A percentile compares a stretch with the other conserved stretches of the same genome.
phyloP scores from a whole-genome alignment of 306 rosid genomes.

The Vigna hirtella region DNA sequence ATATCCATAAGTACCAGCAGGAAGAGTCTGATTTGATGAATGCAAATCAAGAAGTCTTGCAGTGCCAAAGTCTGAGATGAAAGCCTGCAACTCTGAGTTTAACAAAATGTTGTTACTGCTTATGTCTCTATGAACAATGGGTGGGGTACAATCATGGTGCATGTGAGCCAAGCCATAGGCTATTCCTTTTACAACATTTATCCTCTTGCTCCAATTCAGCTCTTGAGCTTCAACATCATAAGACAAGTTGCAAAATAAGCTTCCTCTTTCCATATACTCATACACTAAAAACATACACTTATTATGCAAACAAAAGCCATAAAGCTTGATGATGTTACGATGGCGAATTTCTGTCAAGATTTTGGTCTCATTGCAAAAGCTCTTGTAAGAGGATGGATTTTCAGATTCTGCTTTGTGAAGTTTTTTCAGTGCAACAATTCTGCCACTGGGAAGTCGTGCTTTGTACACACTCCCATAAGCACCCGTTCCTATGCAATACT shows the following conservation, averaged over 20 bases:
- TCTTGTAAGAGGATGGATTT: constrained; percentile 23
- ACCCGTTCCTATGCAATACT: constrained; percentile 42
- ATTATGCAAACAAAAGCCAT: constrained; percentile 36
- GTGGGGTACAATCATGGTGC: constrained; percentile 33
- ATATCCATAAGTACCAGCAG: constrained; percentile 30
- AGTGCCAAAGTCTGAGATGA: constrained; percentile 36
- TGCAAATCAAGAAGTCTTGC: constrained; percentile 33
- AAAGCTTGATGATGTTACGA: constrained; percentile 9
- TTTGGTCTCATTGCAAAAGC: constrained; percentile 31
- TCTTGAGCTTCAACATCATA: constrained; percentile 37
- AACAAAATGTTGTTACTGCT: constrained; percentile 33
- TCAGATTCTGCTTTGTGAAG: constrained; percentile 35
- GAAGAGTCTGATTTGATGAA: constrained; percentile 33
- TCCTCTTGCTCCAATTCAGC: constrained; percentile 43
- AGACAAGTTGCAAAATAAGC: constrained; percentile 20
- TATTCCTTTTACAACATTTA: constrained; percentile 43
- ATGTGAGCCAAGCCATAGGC: constrained; percentile 28
- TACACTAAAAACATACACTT: constrained; percentile 34
- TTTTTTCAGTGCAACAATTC: constrained; percentile 36
- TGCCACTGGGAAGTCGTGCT: constrained; percentile 38
- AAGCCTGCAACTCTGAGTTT: constrained; percentile 22
- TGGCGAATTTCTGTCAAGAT: constrained; percentile 29
- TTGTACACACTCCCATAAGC: constrained; percentile 41
- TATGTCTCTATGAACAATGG: constrained; percentile 35
- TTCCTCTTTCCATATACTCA: constrained; percentile 46